phyloP scores from a whole-genome alignment of 1,139 yeast genomes.

The Sugiyamaella castrensis region DNA sequence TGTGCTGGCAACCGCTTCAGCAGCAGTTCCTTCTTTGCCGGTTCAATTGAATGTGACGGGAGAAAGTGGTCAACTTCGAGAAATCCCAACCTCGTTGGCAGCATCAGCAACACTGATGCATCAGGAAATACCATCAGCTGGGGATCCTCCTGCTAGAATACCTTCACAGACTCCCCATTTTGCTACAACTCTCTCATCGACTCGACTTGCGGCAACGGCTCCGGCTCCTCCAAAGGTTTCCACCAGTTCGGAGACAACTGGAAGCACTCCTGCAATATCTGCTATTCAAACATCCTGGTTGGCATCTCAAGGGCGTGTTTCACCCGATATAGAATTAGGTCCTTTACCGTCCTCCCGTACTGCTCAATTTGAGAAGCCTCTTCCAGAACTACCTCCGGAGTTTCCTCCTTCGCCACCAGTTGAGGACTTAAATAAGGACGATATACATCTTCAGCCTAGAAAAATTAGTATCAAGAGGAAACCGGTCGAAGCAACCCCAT shows the following conservation, averaged over 20 bases:
- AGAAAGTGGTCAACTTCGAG: no score
- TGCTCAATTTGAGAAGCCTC: conserved; percentile 10
- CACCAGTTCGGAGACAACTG: neutral
- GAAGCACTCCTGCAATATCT: conserved; percentile 3
- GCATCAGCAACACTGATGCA: neutral
- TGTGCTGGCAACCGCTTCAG: neutral
- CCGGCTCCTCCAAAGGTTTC: neutral
- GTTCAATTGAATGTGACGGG: neutral
- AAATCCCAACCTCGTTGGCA: neutral
- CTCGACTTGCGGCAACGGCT: no score
- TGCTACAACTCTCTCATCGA: no score
- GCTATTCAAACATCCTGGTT: conserved; percentile 10
- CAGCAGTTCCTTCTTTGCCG: neutral
- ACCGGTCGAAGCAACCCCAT: conserved; percentile 21
- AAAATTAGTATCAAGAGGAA: conserved; percentile 23
- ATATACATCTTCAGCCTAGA: conserved; percentile 1
- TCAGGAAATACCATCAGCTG: neutral
- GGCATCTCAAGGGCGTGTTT: neutral
- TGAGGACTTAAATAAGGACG: neutral
- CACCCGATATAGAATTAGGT: conserved; percentile 1
- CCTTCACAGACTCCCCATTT: neutral
- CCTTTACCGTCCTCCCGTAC: neutral
- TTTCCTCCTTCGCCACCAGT: conserved; percentile 6
- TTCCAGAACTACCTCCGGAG: conserved; percentile 12
- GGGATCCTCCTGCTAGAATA: neutral